Conservation (phyloP, 495 filamentous ascomycete species). For the Xylaria longipes region DNA sequence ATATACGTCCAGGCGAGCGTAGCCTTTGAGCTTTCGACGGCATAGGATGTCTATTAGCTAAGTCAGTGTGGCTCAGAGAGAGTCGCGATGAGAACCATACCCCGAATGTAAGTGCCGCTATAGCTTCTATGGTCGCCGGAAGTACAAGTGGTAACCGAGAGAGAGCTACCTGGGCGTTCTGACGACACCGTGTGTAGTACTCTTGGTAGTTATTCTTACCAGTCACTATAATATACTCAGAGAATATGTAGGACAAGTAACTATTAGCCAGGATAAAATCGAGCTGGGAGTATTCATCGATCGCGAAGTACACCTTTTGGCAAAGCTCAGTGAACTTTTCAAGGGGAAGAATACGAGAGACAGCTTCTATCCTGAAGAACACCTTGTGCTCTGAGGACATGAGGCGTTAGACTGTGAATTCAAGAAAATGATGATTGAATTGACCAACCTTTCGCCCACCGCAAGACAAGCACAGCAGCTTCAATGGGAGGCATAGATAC, state of each 20-base stretch:
- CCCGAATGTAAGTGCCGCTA: constrained; percentile 35
- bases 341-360: constrained; percentile 32
- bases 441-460: constrained; percentile 49
- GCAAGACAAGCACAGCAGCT: constrained; percentile 32
- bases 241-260: constrained; percentile 36
- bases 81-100: constrained; percentile 17
- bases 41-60: constrained; percentile 42
- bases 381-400: constrained; percentile 15
- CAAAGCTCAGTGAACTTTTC: constrained; percentile 35
- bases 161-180: constrained; percentile 29
- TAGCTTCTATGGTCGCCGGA: constrained; percentile 31
- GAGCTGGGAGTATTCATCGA: constrained; percentile 35
- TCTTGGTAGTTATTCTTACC: constrained; percentile 20
- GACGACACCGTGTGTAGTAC: constrained; percentile 26
- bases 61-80: background rate
- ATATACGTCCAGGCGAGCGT: constrained; percentile 36
- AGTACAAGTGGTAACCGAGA: constrained; percentile 33
- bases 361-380: constrained; percentile 23
- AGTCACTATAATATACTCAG: constrained; percentile 31
- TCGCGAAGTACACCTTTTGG: constrained; percentile 38
- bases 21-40: constrained; percentile 34
- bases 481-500: constrained; percentile 37
- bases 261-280: constrained; percentile 37
- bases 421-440: background rate
- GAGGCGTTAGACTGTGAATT: background rate